Base-by-base conservation (phyloP, 345 rosid species). In the Camelina laxa region DNA sequence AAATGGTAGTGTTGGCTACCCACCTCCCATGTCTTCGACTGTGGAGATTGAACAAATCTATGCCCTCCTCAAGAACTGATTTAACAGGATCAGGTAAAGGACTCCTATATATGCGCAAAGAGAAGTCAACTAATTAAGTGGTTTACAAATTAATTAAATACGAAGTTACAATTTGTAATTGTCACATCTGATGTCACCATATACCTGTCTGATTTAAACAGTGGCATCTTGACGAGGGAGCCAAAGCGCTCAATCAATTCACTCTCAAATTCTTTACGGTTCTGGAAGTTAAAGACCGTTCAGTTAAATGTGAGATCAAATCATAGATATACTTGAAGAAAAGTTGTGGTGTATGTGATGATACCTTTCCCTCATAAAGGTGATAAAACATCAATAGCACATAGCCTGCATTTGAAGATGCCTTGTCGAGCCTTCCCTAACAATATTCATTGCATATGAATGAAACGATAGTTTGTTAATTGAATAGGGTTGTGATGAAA, bases 291-390 rank as follows among this genome's bases (percentile, higher is more conserved):
- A 31, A 17, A 38, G 31, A 50, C 21, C 24, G 56, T 16, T 67
- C 51, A 63, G 35, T 31, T 67, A 58, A 55, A 33, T 27, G 14
- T 54, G 72, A 50, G 59, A 36, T 58, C 54, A 7, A 35, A 54
- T 19, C 50, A 14, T 11, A 61, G 50, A 63, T 49, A 63, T 20
- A 70, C 59, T 63, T 4, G 35, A 19, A 67, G 31, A 13, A 76
- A 21, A 31, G 42, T 21, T 55, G 42, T 15, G 61, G 56, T 71
- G 33, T 14, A 16, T 76, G 67, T 58, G 55, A 39, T 42, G 74
- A 41, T 88, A 87, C 99, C 95, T 95, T 95, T 72, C 97, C 97
- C 79, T 95, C 97, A 67, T 92, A 92, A 68, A 95, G 96, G 80
- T 92, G 92, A 82, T 92, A 89, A 79, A 95, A 95, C 97, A 95